phyloP scores from a whole-genome alignment of 768 basidiomycete species.

The Macrolepiota fuliginosa region DNA sequence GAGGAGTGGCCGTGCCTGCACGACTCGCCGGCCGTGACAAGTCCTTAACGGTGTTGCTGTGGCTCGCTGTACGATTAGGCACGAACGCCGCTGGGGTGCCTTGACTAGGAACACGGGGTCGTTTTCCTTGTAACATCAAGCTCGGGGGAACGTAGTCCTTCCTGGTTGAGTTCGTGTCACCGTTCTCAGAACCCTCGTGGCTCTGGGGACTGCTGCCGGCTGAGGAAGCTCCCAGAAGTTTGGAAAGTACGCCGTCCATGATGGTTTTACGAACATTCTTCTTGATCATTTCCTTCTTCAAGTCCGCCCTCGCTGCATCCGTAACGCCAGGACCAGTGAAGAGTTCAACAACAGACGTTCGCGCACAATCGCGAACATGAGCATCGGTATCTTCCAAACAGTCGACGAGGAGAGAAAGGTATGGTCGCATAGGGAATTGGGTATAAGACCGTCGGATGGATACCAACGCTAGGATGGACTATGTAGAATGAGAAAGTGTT shows the following conservation, averaged over 20 bases:
- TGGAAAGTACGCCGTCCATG: constrained; percentile 73
- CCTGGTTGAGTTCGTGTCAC: constrained; percentile 38
- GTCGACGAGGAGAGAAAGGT: constrained; percentile 76
- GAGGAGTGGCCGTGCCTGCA: constrained; percentile 45
- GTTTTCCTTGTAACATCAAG: constrained; percentile 54
- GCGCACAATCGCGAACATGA: constrained; percentile 84
- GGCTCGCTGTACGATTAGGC: constrained; percentile 38
- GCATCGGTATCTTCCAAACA: constrained; percentile 89
- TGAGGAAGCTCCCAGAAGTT: constrained; percentile 51
- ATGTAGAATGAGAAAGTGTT: constrained; percentile 6
- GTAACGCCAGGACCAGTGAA: constrained; percentile 83
- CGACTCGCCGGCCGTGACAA: constrained; percentile 60
- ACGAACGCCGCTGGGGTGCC: constrained; percentile 36
- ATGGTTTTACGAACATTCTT: constrained; percentile 87
- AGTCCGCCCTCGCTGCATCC: constrained; percentile 85
- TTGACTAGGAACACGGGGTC: constrained; percentile 41
- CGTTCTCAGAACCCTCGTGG: constrained; percentile 59
- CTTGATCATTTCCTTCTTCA: constrained; percentile 89
- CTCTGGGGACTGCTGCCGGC: constrained; percentile 44
- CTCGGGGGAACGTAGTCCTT: constrained; percentile 80
- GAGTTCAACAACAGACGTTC: constrained; percentile 75
- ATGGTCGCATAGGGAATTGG: constrained; percentile 79
- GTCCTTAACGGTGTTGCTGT: constrained; percentile 32
- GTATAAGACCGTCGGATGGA: constrained; percentile 69
- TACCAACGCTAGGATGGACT: constrained; percentile 68